Evolutionary conservation across 2,329 filamentous ascomycete genomes (phyloP).

Genomic region (Colletotrichum eleusines): DNA sequence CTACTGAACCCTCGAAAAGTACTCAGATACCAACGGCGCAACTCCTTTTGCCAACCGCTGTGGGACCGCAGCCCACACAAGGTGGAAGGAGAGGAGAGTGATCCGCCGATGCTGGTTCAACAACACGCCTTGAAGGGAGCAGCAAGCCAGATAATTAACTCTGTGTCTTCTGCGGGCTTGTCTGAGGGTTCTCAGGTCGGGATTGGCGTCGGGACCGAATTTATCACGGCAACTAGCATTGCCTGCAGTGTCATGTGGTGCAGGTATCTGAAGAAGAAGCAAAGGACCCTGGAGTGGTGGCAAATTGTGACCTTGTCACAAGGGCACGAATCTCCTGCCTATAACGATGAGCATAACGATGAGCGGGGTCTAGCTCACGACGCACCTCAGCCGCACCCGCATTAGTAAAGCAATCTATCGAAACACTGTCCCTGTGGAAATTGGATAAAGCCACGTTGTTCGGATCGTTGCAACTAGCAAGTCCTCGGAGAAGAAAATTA

Average conservation of each 20-base stretch:
- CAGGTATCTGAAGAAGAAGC: conserved; percentile 18
- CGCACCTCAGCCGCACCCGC: background rate
- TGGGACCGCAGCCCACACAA: background rate
- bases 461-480: too few relatives aligned
- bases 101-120: background rate
- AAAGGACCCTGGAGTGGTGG: background rate
- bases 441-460: background rate
- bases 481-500: too few relatives aligned
- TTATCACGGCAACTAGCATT: conserved; percentile 12
- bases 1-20: background rate
- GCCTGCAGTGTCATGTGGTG: conserved; percentile 18
- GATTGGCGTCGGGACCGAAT: conserved; percentile 11
- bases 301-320: background rate
- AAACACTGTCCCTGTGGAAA: background rate
- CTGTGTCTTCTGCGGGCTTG: background rate
- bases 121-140: too few relatives aligned
- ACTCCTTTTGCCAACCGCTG: background rate
- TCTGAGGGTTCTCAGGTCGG: conserved; percentile 20
- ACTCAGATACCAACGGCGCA: background rate
- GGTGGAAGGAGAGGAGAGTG: background rate
- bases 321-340: background rate
- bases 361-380: background rate
- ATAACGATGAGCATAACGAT: background rate
- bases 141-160: background rate
- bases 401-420: background rate